Conservation (phyloP, 306 rosid genomes). For the Prosopis cineraria region DNA sequence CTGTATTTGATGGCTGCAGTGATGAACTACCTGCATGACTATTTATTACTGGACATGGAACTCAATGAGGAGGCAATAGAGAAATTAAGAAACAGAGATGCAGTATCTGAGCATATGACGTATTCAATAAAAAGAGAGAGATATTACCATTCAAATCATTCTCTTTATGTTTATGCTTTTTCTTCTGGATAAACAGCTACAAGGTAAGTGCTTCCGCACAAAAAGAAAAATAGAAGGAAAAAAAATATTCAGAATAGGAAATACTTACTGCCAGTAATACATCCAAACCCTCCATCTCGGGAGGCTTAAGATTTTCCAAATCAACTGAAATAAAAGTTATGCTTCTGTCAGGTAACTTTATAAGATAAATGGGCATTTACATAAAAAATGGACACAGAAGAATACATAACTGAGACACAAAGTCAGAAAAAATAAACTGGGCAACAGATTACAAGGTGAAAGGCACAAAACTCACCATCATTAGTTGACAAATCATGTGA, state of each 20-base stretch:
- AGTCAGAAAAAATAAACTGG: slow-evolving; percentile 6
- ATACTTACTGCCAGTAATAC: slow-evolving; percentile 54
- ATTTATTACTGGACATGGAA: slow-evolving; percentile 23
- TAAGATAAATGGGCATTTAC: neutral
- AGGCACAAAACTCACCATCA: slow-evolving; percentile 31
- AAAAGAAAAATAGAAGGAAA: neutral
- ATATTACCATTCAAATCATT: slow-evolving; percentile 50
- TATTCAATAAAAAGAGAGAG: slow-evolving; percentile 32
- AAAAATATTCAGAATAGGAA: neutral
- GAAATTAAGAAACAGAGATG: slow-evolving; percentile 8
- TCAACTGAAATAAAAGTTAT: slow-evolving; percentile 55
- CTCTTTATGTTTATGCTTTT: slow-evolving; percentile 53
- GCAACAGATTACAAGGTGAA: neutral
- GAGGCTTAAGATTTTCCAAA: slow-evolving; percentile 56
- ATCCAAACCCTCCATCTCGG: slow-evolving; percentile 80
- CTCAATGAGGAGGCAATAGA: slow-evolving; percentile 1
- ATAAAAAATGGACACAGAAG: slow-evolving; percentile 8
- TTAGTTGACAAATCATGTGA: slow-evolving; percentile 36
- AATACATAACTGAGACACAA: neutral
- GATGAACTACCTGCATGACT: slow-evolving; percentile 54
- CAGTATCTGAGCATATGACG: neutral
- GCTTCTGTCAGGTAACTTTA: slow-evolving; percentile 10
- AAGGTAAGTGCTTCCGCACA: slow-evolving; percentile 15
- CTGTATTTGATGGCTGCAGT: slow-evolving; percentile 51
- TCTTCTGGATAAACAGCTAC: slow-evolving; percentile 59